These are phyloP conservation scores for Gracilaria caudata DNA, from an alignment of 23 red algal species.

Conservation along the genomic window DNA sequence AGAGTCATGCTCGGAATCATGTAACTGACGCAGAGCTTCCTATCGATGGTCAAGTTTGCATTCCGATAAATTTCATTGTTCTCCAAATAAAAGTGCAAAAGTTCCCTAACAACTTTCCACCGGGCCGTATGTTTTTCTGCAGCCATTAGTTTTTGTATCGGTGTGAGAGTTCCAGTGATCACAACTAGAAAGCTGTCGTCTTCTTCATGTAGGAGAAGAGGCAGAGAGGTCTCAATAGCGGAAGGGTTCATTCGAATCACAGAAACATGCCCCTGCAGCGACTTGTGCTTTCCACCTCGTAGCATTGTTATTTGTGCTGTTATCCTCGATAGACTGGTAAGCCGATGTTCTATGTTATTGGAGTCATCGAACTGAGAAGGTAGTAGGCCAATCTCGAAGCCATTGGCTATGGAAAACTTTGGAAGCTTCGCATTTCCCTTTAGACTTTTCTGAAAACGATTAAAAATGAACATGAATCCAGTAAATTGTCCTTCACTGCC, in stretches of 20 bases:
- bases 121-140: too few relatives aligned
- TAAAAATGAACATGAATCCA: neutral
- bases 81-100: too few relatives aligned
- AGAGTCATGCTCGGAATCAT: too few relatives aligned
- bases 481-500: too few relatives aligned
- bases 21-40: too few relatives aligned
- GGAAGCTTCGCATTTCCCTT: neutral
- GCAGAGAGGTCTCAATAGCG: neutral
- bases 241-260: neutral
- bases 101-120: too few relatives aligned
- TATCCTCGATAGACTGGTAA: neutral
- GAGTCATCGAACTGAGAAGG: neutral
- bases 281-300: neutral
- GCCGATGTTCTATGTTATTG: neutral
- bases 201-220: neutral
- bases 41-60: too few relatives aligned
- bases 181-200: neutral
- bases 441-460: neutral
- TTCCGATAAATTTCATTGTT: too few relatives aligned
- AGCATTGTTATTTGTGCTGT: neutral
- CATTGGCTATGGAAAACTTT: neutral
- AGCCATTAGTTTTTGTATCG: neutral
- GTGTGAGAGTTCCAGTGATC: neutral
- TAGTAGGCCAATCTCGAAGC: neutral
- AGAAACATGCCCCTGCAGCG: neutral